Conservation (phyloP, 2,329 filamentous ascomycete species). For the Acrocalymma vagum region DNA sequence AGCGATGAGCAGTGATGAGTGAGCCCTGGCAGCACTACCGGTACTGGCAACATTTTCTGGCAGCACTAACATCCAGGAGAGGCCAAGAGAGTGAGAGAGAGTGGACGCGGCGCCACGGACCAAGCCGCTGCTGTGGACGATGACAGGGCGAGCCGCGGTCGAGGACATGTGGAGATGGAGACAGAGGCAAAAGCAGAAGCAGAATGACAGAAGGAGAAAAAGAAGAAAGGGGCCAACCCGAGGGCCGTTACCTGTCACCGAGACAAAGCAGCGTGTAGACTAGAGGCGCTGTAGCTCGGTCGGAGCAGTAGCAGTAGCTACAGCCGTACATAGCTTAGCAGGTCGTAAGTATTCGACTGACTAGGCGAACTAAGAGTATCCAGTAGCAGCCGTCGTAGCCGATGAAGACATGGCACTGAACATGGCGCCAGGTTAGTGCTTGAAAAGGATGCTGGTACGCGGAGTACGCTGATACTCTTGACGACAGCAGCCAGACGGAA, state of each 20-base stretch:
- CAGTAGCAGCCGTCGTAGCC: too few species aligned
- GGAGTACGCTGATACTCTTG: too few species aligned
- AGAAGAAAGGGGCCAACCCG: background rate
- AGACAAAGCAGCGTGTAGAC: slow-evolving; percentile 4
- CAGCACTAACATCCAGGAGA: slow-evolving; percentile 17
- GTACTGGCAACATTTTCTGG: slow-evolving; percentile 1
- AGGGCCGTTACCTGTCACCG: slow-evolving; percentile 47
- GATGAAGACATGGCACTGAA: too few species aligned
- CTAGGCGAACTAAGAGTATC: too few species aligned
- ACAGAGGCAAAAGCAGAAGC: slow-evolving; percentile 20
- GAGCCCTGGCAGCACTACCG: background rate
- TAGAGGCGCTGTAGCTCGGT: too few species aligned
- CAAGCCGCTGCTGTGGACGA: slow-evolving; percentile 41
- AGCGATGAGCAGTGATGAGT: slow-evolving; percentile 25
- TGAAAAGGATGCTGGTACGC: too few species aligned
- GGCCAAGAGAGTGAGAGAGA: slow-evolving; percentile 28
- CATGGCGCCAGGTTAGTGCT: too few species aligned
- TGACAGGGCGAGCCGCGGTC: slow-evolving; percentile 33
- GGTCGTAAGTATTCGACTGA: too few species aligned
- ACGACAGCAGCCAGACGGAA: too few species aligned
- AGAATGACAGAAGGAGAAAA: background rate
- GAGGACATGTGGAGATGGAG: slow-evolving; percentile 21
- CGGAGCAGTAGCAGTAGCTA: slow-evolving; percentile 6
- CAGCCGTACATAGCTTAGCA: too few species aligned
- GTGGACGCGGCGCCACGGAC: slow-evolving; percentile 48